phyloP scores from a whole-genome alignment of 116 monocot genomes.

The Phalaenopsis hybrid region DNA sequence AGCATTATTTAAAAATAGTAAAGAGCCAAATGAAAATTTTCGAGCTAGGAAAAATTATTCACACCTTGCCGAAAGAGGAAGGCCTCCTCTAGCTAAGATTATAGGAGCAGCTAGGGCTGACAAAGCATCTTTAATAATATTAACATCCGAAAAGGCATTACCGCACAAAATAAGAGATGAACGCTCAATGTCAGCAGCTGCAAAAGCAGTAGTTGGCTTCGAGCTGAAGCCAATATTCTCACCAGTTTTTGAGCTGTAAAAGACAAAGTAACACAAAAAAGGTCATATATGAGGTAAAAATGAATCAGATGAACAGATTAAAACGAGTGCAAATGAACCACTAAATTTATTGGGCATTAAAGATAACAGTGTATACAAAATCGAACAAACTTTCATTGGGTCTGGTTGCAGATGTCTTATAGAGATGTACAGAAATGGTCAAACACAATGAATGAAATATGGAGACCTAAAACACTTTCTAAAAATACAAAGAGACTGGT shows the following conservation, averaged over 20 bases:
- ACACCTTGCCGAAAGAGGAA: conserved; percentile 71
- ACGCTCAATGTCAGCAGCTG: conserved; percentile 76
- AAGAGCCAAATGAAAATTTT: not conserved
- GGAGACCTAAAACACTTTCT: not conserved
- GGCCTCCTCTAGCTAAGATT: conserved; percentile 61
- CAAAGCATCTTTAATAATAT: conserved; percentile 49
- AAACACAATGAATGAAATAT: not conserved
- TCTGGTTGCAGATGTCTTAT: not conserved
- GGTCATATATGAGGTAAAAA: not conserved
- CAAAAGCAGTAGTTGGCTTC: conserved; percentile 43
- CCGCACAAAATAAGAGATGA: conserved; percentile 86
- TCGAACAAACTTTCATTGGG: not conserved
- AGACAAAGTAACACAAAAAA: not conserved
- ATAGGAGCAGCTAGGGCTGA: conserved; percentile 73
- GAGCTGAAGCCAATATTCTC: conserved; percentile 46
- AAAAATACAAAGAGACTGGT: not conserved
- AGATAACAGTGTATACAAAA: too few relatives aligned
- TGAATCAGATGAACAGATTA: not conserved
- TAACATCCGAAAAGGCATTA: conserved; percentile 64
- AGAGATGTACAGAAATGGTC: not conserved
- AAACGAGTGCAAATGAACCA: not conserved
- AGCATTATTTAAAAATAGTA: not conserved
- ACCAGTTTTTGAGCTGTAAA: conserved; percentile 31
- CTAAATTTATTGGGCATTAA: not conserved
- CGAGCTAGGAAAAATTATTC: conserved; percentile 4